A percentile compares a stretch with the other conserved stretches of the same genome.
These are phyloP conservation scores for Saccharomyces hybrid DNA, from an alignment of 1,139 yeast genomes.

Conservation along the genomic window DNA sequence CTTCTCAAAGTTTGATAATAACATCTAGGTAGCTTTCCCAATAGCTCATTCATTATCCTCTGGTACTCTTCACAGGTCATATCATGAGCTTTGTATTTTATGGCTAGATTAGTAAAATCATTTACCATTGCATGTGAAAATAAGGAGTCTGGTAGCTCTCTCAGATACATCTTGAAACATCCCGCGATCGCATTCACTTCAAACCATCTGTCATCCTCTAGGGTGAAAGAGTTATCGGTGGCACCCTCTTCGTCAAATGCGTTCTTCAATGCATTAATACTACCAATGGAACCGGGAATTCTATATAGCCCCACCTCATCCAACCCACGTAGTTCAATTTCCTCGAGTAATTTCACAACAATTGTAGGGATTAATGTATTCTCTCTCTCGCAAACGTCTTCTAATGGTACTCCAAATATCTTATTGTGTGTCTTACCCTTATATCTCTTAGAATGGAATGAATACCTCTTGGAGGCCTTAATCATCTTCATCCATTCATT, in stretches of 20 bases:
- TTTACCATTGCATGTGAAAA: slow-evolving; percentile 55
- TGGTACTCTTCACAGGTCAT: slow-evolving; percentile 17
- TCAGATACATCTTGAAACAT: slow-evolving; percentile 71
- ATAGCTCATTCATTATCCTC: slow-evolving; percentile 33
- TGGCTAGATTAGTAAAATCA: slow-evolving; percentile 39
- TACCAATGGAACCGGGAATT: slow-evolving; percentile 81
- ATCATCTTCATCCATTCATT: slow-evolving; percentile 63
- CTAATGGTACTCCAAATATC: slow-evolving; percentile 88
- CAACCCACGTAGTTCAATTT: slow-evolving; percentile 74
- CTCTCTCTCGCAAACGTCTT: slow-evolving; percentile 68
- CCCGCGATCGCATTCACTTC: slow-evolving; percentile 90
- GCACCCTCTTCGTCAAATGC: slow-evolving; percentile 69
- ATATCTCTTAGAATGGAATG: slow-evolving; percentile 36
- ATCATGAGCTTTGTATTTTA: slow-evolving; percentile 28
- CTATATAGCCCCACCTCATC: slow-evolving; percentile 91
- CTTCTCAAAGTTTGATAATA: slow-evolving; percentile 64
- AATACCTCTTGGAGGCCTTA: slow-evolving; percentile 37
- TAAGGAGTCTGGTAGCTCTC: slow-evolving; percentile 86
- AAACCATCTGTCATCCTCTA: slow-evolving; percentile 61
- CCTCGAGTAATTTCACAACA: slow-evolving; percentile 56
- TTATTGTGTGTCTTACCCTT: slow-evolving; percentile 35
- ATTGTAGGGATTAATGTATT: slow-evolving; percentile 54
- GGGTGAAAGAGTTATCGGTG: slow-evolving; percentile 39
- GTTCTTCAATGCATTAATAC: slow-evolving; percentile 59
- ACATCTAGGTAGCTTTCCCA: slow-evolving; percentile 48